Evolutionary conservation across 2,329 filamentous ascomycete species (phyloP), one percentile per base, ranked within the genome.

Genomic region (Coleophoma crateriformis): DNA sequence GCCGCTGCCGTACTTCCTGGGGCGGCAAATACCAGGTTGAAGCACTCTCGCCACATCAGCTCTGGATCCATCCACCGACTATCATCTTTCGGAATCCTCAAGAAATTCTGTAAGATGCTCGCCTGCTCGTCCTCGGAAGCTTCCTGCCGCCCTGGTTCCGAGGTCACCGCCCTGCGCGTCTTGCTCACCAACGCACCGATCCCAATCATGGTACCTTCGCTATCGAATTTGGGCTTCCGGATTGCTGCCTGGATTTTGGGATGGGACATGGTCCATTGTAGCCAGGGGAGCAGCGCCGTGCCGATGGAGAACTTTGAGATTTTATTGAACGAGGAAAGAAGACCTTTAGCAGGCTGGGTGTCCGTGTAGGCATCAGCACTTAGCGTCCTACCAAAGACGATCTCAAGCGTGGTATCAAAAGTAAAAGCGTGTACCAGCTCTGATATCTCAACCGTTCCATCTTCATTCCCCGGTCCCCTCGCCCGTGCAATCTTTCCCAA

Each of bases 361-460:
- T 35, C 27, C 13, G 33, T 34, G 34, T 45, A 50, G 20, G 49
- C 39, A 17, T 39, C 19, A 3, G 15, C 11, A 37, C 37, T 43
- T n/a, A 50, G 39, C 7, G 45, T 33, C 6, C 45, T 45, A 3
- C 49, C 49, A 20, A 43, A 50, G 33, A 50, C 44, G 13, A 45
- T 34, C 38, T 48, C 49, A n/a, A 40, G 19, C 22, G 48, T 17
- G 32, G 49, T 48, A 43, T 50, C 48, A 39, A 50, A 50, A 2
- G 49, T 48, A 17, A 50, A 34, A n/a, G 22, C 37, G 13, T 50
- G 49, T 3, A 48, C 15, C 6, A 45, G 38, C 5, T 41, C 19
- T 11, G 49, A 37, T 4, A 50, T 44, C 19, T 50, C 41, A 7
- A 44, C 41, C 4, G 19, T 33, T 3, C n/a, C 15, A 7, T 39